Evolutionary conservation across 2,329 filamentous ascomycete species (phyloP).

Genomic region (Oidium heveae): DNA sequence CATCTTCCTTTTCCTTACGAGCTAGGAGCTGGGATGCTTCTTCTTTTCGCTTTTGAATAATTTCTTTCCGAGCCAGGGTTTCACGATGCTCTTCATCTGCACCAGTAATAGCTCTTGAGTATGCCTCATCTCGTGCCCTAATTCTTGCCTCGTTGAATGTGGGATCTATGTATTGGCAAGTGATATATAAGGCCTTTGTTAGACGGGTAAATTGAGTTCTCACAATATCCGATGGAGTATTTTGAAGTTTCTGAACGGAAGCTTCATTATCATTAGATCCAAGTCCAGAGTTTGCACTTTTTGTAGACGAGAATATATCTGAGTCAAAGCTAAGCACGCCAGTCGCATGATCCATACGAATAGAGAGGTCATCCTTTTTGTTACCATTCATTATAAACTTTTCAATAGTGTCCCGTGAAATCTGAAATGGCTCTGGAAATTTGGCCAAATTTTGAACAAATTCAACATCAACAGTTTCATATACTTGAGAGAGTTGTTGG

Average conservation of each 20-base stretch:
- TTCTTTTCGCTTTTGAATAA: constrained; percentile 95
- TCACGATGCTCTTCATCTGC: constrained; percentile 81
- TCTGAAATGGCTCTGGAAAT: constrained; percentile 92
- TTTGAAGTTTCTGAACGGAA: constrained; percentile 83
- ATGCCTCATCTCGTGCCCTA: constrained; percentile 54
- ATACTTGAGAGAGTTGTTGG: constrained; percentile 96
- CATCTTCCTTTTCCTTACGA: constrained; percentile 76
- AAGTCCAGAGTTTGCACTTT: constrained; percentile 68
- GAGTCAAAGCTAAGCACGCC: constrained; percentile 93
- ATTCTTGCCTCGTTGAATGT: constrained; percentile 61
- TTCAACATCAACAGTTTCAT: constrained; percentile 84
- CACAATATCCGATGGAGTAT: constrained; percentile 92
- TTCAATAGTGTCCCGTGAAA: constrained; percentile 73
- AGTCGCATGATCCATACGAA: constrained; percentile 86
- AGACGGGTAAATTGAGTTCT: constrained; percentile 82
- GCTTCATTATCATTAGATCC: constrained; percentile 73
- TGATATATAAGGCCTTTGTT: constrained; percentile 72
- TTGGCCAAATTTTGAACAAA: constrained; percentile 86
- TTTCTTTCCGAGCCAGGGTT: constrained; percentile 58
- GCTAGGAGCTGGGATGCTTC: constrained; percentile 74
- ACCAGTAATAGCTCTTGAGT: constrained; percentile 60
- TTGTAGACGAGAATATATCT: constrained; percentile 92
- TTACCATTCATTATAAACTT: constrained; percentile 99
- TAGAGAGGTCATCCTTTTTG: constrained; percentile 96
- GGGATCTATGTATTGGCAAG: constrained; percentile 88